A percentile compares a stretch with the other conserved stretches of the same genome.
Conservation (phyloP, 2,329 filamentous ascomycete genomes). For the Aspergillus alliaceus region DNA sequence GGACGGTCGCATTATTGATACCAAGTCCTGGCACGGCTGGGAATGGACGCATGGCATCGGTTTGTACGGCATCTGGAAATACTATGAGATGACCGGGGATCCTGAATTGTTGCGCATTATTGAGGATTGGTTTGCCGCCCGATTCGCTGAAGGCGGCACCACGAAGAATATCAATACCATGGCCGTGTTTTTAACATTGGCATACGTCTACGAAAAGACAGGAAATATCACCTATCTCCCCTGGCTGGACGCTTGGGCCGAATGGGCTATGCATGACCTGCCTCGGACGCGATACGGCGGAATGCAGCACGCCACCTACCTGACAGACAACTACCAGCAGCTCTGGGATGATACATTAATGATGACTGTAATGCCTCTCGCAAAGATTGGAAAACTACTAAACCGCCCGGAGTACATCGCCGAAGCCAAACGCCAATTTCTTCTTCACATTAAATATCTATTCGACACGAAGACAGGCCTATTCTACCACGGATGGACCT, state of each 20-base stretch:
- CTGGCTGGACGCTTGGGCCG: constrained; percentile 78
- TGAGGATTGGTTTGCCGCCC: constrained; percentile 69
- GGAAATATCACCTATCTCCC: constrained; percentile 67
- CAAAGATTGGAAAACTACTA: constrained; percentile 74
- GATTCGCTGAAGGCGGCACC: constrained; percentile 69
- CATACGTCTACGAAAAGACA: constrained; percentile 75
- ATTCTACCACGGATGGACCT: constrained; percentile 83
- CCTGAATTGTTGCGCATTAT: constrained; percentile 63
- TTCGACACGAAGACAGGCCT: constrained; percentile 70
- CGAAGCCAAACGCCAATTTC: constrained; percentile 75
- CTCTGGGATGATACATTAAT: constrained; percentile 85
- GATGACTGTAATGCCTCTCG: constrained; percentile 81
- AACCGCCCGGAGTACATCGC: constrained; percentile 70
- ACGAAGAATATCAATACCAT: constrained; percentile 88
- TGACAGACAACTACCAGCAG: constrained; percentile 69
- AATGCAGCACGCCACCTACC: constrained; percentile 76
- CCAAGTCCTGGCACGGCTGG: constrained; percentile 75
- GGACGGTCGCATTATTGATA: constrained; percentile 76
- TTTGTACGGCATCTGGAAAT: constrained; percentile 79
- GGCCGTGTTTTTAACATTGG: constrained; percentile 73
- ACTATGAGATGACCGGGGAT: constrained; percentile 71
- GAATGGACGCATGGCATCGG: constrained; percentile 81
- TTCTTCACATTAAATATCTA: constrained; percentile 76
- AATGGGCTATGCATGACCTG: constrained; percentile 79
- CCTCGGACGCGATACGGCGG: constrained; percentile 68